These are phyloP conservation scores for Tylopilus orsonianus DNA, from an alignment of 1,284 basidiomycete species.

Conservation along the genomic window DNA sequence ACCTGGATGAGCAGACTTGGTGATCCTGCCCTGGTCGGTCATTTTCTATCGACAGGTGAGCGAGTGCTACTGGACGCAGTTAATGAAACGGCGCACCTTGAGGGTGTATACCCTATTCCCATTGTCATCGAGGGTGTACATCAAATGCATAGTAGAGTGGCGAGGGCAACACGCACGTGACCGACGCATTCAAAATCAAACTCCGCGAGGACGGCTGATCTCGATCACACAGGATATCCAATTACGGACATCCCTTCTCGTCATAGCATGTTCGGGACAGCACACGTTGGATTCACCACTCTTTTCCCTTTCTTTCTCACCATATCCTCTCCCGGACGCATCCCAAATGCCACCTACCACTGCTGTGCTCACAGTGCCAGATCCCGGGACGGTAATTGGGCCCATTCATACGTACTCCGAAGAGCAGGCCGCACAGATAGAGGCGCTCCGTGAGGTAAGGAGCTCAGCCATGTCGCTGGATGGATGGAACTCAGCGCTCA, in stretches of 20 bases:
- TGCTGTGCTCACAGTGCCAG: slow-evolving; percentile 46
- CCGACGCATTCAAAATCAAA: slow-evolving; percentile 5
- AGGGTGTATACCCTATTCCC: slow-evolving; percentile 89
- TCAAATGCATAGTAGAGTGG: slow-evolving; percentile 76
- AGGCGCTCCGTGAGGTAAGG: slow-evolving; percentile 60
- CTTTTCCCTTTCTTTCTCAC: not conserved
- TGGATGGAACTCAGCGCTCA: slow-evolving; percentile 2
- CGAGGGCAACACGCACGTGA: not conserved
- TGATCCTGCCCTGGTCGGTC: slow-evolving; percentile 76
- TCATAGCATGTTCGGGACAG: not conserved
- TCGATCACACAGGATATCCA: not conserved
- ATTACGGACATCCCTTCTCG: not conserved
- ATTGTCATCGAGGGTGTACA: slow-evolving; percentile 82
- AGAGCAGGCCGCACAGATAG: slow-evolving; percentile 60
- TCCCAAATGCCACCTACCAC: slow-evolving; percentile 38
- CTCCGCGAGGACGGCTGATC: slow-evolving; percentile 17
- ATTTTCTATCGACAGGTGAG: slow-evolving; percentile 61
- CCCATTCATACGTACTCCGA: slow-evolving; percentile 63
- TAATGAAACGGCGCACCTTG: slow-evolving; percentile 54
- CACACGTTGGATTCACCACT: not conserved
- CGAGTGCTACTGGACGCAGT: not conserved
- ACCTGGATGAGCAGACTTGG: slow-evolving; percentile 96
- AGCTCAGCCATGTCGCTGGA: not conserved
- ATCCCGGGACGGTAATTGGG: slow-evolving; percentile 44
- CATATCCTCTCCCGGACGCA: not conserved